Conservation (phyloP, 192 early-diverging fungal species). For the Gaertneriomyces semiglobifer region DNA sequence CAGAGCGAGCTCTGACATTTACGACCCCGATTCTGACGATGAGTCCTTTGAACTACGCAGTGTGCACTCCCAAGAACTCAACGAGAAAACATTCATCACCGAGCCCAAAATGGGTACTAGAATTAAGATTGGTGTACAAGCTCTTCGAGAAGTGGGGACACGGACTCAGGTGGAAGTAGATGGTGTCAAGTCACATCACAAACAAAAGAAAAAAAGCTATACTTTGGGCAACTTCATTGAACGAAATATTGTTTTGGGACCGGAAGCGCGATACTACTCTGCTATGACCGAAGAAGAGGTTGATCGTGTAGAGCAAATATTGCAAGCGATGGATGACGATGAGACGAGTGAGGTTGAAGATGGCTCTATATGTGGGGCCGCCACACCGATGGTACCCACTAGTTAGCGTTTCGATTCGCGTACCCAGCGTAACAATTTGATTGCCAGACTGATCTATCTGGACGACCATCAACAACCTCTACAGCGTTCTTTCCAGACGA, state of each 20-base stretch:
- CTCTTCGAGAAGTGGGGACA: slow-evolving; percentile 8
- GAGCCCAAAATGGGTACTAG: slow-evolving; percentile 37
- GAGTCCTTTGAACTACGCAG: slow-evolving; percentile 38
- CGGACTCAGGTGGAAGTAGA: not conserved
- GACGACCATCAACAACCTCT: slow-evolving; percentile 10
- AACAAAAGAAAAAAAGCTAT: slow-evolving; percentile 34
- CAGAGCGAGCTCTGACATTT: not conserved
- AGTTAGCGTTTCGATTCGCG: not conserved
- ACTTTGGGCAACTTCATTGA: slow-evolving; percentile 46
- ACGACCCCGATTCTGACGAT: slow-evolving; percentile 11
- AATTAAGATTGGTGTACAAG: slow-evolving; percentile 23
- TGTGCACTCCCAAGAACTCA: slow-evolving; percentile 39
- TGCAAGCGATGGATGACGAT: slow-evolving; percentile 19
- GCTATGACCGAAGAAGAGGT: slow-evolving; percentile 51
- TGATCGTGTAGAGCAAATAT: slow-evolving; percentile 37
- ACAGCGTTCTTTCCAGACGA: slow-evolving; percentile 25
- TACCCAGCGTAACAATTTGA: not conserved
- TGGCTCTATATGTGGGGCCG: too few species aligned
- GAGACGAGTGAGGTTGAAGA: not conserved
- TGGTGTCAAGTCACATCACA: not conserved
- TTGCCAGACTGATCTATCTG: not conserved
- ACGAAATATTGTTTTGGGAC: slow-evolving; percentile 49
- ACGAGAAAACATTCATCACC: slow-evolving; percentile 42
- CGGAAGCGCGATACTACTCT: slow-evolving; percentile 46
- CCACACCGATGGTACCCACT: too few species aligned